Evolutionary conservation across 2,329 filamentous ascomycete genomes (phyloP).

Genomic region (Aspergillus unguis): DNA sequence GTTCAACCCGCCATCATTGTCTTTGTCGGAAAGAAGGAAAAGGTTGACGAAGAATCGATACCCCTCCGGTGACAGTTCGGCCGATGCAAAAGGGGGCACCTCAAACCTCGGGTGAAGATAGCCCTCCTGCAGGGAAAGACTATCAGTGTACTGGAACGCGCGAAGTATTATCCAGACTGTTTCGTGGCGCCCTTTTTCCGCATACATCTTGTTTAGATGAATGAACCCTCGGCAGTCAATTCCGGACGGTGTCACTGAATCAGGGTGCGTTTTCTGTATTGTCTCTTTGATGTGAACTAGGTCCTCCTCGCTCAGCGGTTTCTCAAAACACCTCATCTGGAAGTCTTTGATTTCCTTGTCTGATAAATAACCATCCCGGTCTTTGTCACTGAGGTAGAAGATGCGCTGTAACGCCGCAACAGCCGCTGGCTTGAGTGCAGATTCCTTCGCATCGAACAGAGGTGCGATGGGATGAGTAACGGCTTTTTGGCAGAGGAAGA

Average conservation of each 20-base stretch:
- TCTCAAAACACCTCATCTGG: slow-evolving; percentile 88
- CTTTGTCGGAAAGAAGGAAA: slow-evolving; percentile 92
- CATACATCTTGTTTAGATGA: slow-evolving; percentile 90
- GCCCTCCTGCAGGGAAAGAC: slow-evolving; percentile 81
- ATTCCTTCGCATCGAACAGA: slow-evolving; percentile 94
- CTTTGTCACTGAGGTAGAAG: slow-evolving; percentile 94
- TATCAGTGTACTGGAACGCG: slow-evolving; percentile 95
- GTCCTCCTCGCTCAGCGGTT: slow-evolving; percentile 75
- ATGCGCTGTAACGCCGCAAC: slow-evolving; percentile 82
- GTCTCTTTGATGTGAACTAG: slow-evolving; percentile 87
- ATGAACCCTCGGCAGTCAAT: slow-evolving; percentile 83
- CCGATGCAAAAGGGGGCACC: slow-evolving; percentile 85
- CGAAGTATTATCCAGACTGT: slow-evolving; percentile 97
- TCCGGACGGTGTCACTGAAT: slow-evolving; percentile 63
- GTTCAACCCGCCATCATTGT: slow-evolving; percentile 93
- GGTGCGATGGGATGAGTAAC: slow-evolving; percentile 96
- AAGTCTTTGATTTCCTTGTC: slow-evolving; percentile 90
- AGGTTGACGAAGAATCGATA: slow-evolving; percentile 98
- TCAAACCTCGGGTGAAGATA: slow-evolving; percentile 94
- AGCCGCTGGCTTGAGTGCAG: slow-evolving; percentile 79
- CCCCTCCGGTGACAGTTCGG: slow-evolving; percentile 87
- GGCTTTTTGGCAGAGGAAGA: slow-evolving; percentile 97
- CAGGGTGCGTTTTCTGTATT: slow-evolving; percentile 66
- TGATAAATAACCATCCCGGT: slow-evolving; percentile 88
- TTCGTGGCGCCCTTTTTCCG: slow-evolving; percentile 94